Conservation (phyloP, 169 alveolate species). For the Plasmodium cynomolgi region DNA sequence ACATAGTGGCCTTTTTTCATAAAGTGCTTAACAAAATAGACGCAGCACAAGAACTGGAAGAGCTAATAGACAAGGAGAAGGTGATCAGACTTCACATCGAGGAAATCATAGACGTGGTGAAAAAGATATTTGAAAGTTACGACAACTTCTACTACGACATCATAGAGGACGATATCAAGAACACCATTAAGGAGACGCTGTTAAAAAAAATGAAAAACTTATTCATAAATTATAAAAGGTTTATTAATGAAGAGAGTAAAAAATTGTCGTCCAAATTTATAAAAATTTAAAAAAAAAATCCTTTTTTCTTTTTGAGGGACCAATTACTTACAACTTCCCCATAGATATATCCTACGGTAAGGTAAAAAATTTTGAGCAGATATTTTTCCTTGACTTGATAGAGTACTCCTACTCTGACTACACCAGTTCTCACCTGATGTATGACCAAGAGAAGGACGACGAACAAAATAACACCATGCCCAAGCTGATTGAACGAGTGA, state of each 20-base stretch:
- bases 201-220: constrained; percentile 46
- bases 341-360: constrained; percentile 56
- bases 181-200: constrained; percentile 26
- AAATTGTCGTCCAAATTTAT: constrained; percentile 27
- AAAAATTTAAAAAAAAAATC: constrained; percentile 36
- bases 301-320: constrained; percentile 40
- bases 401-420: constrained; percentile 41
- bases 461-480: constrained; percentile 2
- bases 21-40: constrained; percentile 49
- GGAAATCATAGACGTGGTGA: constrained; percentile 13
- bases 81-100: constrained; percentile 17
- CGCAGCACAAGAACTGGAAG: neutral
- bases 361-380: constrained; percentile 31
- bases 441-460: neutral
- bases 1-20: constrained; percentile 47
- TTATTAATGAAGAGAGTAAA: constrained; percentile 34
- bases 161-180: constrained; percentile 22
- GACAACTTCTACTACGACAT: constrained; percentile 63
- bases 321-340: constrained; percentile 36
- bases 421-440: constrained; percentile 33
- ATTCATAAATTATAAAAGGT: constrained; percentile 47
- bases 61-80: constrained; percentile 27
- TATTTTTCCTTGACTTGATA: constrained; percentile 48
- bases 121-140: constrained; percentile 10
- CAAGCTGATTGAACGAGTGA: constrained; percentile 10